Evolutionary conservation across 768 basidiomycete species (phyloP).

Genomic region (Termitomyces sp.): DNA sequence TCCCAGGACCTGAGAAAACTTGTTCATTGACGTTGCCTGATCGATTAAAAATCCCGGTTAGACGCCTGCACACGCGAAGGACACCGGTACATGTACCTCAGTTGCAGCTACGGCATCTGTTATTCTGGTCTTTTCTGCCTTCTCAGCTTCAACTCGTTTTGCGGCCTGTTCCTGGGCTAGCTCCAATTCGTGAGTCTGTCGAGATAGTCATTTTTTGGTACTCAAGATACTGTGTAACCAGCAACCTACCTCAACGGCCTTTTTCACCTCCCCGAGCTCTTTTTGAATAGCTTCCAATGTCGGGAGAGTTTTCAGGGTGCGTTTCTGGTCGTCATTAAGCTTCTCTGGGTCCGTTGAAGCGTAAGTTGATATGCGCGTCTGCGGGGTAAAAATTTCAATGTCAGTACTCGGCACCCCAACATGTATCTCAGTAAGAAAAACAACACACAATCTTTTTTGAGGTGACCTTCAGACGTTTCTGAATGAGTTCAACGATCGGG

Average conservation of each 20-base stretch:
- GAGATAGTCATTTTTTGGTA: slow-evolving; percentile 4
- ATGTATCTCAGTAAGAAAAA: slow-evolving; percentile 3
- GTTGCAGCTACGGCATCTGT: slow-evolving; percentile 50
- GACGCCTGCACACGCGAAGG: not conserved
- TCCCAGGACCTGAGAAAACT: slow-evolving; percentile 45
- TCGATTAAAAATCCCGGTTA: not conserved
- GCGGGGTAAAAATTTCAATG: slow-evolving; percentile 9
- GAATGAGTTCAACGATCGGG: slow-evolving; percentile 72
- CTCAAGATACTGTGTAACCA: not conserved
- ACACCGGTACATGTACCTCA: slow-evolving; percentile 37
- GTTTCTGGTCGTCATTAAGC: slow-evolving; percentile 86
- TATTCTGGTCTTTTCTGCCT: slow-evolving; percentile 48
- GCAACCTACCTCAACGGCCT: slow-evolving; percentile 66
- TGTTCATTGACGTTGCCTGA: slow-evolving; percentile 39
- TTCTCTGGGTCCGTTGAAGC: slow-evolving; percentile 60
- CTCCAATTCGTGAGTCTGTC: slow-evolving; percentile 61
- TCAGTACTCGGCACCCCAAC: not conserved
- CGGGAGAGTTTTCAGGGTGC: slow-evolving; percentile 65
- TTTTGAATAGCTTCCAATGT: slow-evolving; percentile 73
- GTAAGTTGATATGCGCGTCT: slow-evolving; percentile 75
- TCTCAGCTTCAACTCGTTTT: slow-evolving; percentile 53
- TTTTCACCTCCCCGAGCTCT: slow-evolving; percentile 81
- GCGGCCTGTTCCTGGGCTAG: slow-evolving; percentile 46
- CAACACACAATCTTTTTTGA: slow-evolving; percentile 77
- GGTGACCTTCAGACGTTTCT: slow-evolving; percentile 71